Percentiles rank a stretch among this genome's conserved stretches.
phyloP scores from a whole-genome alignment of 306 rosid species.

The Cicer yamashitae region DNA sequence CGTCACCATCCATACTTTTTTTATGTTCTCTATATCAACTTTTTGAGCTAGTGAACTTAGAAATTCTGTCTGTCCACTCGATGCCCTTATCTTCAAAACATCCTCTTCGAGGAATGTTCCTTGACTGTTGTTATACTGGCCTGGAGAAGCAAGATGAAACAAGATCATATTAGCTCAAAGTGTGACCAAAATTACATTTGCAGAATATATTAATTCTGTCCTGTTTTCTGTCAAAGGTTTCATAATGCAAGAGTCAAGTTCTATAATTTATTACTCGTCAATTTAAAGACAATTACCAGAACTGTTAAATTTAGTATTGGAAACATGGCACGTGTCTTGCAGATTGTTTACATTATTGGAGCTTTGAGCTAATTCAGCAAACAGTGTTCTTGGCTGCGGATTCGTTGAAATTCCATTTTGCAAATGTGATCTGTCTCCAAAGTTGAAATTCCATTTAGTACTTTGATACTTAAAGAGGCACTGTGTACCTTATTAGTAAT shows the following conservation, averaged over 20 bases:
- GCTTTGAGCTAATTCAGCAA: slow-evolving; percentile 78
- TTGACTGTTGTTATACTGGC: slow-evolving; percentile 57
- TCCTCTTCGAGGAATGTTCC: slow-evolving; percentile 79
- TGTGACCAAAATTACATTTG: slow-evolving; percentile 32
- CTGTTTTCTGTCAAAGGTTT: slow-evolving; percentile 45
- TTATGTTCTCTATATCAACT: slow-evolving; percentile 80
- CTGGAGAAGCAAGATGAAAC: slow-evolving; percentile 53
- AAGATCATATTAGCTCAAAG: slow-evolving; percentile 39
- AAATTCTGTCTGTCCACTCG: slow-evolving; percentile 89
- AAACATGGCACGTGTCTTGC: slow-evolving; percentile 54
- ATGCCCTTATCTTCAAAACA: slow-evolving; percentile 71
- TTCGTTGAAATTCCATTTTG: slow-evolving; percentile 54
- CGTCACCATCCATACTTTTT: slow-evolving; percentile 92
- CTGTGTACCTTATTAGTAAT: too few relatives aligned
- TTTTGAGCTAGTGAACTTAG: slow-evolving; percentile 84
- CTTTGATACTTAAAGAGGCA: neutral
- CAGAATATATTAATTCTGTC: slow-evolving; percentile 17
- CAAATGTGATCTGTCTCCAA: slow-evolving; percentile 65
- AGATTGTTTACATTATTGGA: slow-evolving; percentile 52
- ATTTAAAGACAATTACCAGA: slow-evolving; percentile 56
- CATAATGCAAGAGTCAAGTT: slow-evolving; percentile 38
- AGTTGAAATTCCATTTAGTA: slow-evolving; percentile 25
- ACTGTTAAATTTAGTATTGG: slow-evolving; percentile 47
- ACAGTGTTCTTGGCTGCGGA: slow-evolving; percentile 74
- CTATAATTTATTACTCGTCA: neutral